These are phyloP conservation scores for Nitzschia sp. DNA, from an alignment of 108 stramenopile species.

Conservation along the genomic window DNA sequence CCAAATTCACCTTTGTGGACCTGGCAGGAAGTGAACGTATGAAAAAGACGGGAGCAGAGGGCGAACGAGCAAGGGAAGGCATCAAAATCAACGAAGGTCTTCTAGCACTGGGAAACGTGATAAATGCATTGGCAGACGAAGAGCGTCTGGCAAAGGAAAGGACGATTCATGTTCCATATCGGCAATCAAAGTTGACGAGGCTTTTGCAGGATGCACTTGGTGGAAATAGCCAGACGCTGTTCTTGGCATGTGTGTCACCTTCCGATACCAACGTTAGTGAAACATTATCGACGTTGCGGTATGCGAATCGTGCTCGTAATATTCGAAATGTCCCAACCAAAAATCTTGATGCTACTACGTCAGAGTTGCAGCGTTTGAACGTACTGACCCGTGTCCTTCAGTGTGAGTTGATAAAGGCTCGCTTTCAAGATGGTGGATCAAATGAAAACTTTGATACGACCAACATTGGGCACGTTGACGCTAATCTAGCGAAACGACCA, in stretches of 20 bases:
- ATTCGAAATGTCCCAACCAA: conserved; percentile 87
- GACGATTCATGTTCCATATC: conserved; percentile 82
- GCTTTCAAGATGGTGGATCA: conserved; percentile 33
- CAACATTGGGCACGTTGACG: conserved; percentile 48
- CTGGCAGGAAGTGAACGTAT: conserved; percentile 92
- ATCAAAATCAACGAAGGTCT: conserved; percentile 97
- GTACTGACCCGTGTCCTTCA: conserved; percentile 62
- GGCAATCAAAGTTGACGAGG: conserved; percentile 95
- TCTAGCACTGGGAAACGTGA: conserved; percentile 96
- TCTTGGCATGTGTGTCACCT: conserved; percentile 94
- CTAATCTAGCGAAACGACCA: conserved; percentile 52
- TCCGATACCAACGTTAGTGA: conserved; percentile 90
- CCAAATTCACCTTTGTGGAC: conserved; percentile 89
- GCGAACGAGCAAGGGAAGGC: conserved; percentile 85
- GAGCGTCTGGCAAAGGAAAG: conserved; percentile 64
- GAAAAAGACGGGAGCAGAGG: conserved; percentile 94
- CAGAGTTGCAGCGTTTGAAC: conserved; percentile 86
- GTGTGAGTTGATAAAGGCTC: conserved; percentile 63
- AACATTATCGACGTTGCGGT: conserved; percentile 90
- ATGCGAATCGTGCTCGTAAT: conserved; percentile 95
- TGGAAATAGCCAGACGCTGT: conserved; percentile 93
- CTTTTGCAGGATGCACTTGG: conserved; percentile 95
- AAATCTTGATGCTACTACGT: conserved; percentile 75
- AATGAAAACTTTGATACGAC: conserved; percentile 15
- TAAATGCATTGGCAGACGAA: conserved; percentile 96